Percentiles rank a stretch among this genome's conserved stretches.
These are phyloP conservation scores for Prunus armeniaca DNA, from an alignment of 306 rosid species.

Conservation along the genomic window DNA sequence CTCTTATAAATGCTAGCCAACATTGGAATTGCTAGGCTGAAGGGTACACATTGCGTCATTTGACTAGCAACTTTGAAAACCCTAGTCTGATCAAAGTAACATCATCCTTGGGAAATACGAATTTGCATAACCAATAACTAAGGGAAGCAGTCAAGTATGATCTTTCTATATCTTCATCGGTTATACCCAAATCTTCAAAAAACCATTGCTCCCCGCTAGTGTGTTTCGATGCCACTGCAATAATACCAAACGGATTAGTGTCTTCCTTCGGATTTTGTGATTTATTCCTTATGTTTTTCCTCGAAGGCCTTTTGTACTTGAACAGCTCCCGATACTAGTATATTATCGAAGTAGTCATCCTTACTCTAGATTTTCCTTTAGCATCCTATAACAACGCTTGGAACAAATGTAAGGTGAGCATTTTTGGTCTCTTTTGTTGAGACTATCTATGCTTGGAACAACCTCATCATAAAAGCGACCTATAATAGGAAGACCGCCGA, in stretches of 20 bases:
- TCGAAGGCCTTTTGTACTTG: no score
- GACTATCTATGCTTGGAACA: neutral
- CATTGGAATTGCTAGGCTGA: neutral
- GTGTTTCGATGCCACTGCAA: accelerated
- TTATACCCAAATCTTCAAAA: neutral
- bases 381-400: neutral
- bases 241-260: neutral
- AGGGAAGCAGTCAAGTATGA: neutral
- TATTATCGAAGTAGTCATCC: neutral
- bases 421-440: neutral
- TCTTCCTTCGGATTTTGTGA: neutral
- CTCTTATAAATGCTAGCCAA: neutral
- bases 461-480: neutral
- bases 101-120: neutral
- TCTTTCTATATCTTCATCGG: neutral
- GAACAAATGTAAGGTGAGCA: neutral
- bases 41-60: neutral
- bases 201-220: accelerated
- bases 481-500: no score
- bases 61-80: neutral
- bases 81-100: neutral
- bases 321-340: accelerated
- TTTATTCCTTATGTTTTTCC: no score
- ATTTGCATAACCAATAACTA: neutral
- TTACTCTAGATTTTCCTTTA: neutral